Base-by-base conservation (phyloP, 805 yeast species). In the Starmerella vaccinii region DNA sequence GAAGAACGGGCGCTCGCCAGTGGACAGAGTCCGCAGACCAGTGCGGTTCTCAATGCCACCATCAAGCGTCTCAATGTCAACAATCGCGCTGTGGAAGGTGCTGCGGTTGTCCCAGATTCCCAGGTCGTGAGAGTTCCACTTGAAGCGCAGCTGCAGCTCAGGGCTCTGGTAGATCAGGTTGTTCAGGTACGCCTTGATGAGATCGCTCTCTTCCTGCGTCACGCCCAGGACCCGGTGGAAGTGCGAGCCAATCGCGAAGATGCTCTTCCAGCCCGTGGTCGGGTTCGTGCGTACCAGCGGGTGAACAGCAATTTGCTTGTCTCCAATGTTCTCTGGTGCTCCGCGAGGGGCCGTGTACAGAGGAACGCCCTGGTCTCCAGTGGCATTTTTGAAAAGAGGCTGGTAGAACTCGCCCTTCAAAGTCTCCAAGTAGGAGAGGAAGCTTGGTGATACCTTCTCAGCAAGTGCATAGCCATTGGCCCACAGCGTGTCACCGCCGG, bases 271-370 rank as follows among this genome's bases (percentile, higher is more conserved):
- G 40, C 82, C 82, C 26, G 83, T 78, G 13, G 74, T 80, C 9
- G 84, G 84, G 57, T 80, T 80, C 35, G 82, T 76, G 66, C 83
- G 73, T 32, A 80, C 73, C 23, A 80, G 56, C 2, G 82, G 83
- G 63, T 80, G 84, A 52, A 69, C 71, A 61, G 80, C 71, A 54
- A 71, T 76, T 21, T 57, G 55, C 13, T 22, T 41, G 21, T 45
- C 49, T 4, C 59, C 59, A 23, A 49, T 19, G 46, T 53, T 54
- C 45, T 59, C 62, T 13, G 60, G 57, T 21, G 63, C 64, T 21
- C 60, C 61, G 24, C 54, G 54, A 40, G 70, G 69, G 16, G 72
- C 73, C n/a, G 75, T 74, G 49, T 64, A 64, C 23, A 76, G 68
- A 21, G 77, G 78, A 26, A 69, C 68, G 21, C 71, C 65, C 52